Evolutionary conservation across 179 eudicot genomes (phyloP).

Genomic region (Camellia oleifera): DNA sequence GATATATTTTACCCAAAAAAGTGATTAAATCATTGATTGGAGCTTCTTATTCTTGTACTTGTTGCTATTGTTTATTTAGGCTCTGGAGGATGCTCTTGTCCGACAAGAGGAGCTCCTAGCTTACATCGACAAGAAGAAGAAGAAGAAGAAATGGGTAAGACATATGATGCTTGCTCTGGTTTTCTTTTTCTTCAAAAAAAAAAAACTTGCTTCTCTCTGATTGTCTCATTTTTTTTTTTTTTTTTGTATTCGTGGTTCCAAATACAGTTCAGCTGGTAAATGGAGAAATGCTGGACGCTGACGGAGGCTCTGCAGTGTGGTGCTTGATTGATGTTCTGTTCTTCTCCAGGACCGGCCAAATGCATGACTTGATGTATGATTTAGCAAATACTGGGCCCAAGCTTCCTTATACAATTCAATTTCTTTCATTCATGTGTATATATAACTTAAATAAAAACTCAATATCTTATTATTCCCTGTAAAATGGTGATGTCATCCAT

Average conservation of each 20-base stretch:
- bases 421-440: background rate
- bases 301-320: background rate
- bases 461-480: too few species aligned
- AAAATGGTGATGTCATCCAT: too few species aligned
- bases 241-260: background rate
- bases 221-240: background rate
- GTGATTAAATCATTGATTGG: background rate
- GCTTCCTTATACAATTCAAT: background rate
- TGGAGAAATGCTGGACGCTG: background rate
- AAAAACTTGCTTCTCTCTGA: background rate
- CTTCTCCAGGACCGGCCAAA: background rate
- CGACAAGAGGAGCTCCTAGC: conserved; percentile 45
- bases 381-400: background rate
- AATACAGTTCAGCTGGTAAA: background rate
- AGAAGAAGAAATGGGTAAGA: conserved; percentile 28
- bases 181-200: background rate
- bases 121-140: conserved; percentile 42
- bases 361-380: background rate
- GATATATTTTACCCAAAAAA: background rate
- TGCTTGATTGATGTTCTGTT: background rate
- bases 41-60: background rate
- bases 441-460: too few species aligned
- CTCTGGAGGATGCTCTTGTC: conserved; percentile 39
- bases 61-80: conserved; percentile 11
- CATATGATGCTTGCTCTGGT: background rate